Percentiles rank a stretch among this genome's conserved stretches.
Evolutionary conservation across 108 stramenopile species (phyloP).

Genomic region (Nitzschia sp.): DNA sequence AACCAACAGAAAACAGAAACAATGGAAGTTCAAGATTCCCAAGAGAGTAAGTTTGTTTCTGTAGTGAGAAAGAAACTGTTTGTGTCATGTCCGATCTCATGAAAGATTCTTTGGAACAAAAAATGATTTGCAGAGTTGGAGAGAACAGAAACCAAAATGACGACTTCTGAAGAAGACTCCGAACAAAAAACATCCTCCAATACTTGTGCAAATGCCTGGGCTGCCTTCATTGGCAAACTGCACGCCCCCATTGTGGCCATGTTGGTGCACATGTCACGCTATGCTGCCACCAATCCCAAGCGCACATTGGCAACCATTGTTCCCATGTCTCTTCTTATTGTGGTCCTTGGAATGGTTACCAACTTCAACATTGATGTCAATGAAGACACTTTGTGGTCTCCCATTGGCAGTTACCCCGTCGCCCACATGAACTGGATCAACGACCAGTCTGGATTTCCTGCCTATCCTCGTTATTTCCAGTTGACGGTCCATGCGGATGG

Average conservation of each 20-base stretch:
- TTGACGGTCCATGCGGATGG: slow-evolving; percentile 23
- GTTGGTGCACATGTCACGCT: not conserved
- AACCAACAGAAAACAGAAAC: too few species aligned
- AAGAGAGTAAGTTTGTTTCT: too few species aligned
- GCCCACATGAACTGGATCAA: slow-evolving; percentile 15
- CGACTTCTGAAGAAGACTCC: too few species aligned
- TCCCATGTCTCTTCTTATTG: slow-evolving; percentile 12
- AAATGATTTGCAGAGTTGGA: too few species aligned
- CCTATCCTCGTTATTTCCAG: not conserved
- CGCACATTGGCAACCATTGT: not conserved
- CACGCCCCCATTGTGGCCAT: not conserved
- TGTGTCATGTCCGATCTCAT: too few species aligned
- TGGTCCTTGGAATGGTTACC: slow-evolving; percentile 23
- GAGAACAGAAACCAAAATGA: too few species aligned
- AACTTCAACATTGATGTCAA: slow-evolving; percentile 34
- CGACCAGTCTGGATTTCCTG: slow-evolving; percentile 12
- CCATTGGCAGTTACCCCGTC: not conserved
- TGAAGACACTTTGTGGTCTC: slow-evolving; percentile 21
- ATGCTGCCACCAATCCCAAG: slow-evolving; percentile 1
- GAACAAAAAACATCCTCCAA: too few species aligned
- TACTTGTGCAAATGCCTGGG: not conserved
- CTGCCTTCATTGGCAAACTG: not conserved
- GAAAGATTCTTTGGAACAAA: too few species aligned
- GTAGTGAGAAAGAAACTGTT: too few species aligned
- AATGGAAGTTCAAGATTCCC: too few species aligned